phyloP scores from a whole-genome alignment of 768 basidiomycete genomes.

The Tylopilus balloui region DNA sequence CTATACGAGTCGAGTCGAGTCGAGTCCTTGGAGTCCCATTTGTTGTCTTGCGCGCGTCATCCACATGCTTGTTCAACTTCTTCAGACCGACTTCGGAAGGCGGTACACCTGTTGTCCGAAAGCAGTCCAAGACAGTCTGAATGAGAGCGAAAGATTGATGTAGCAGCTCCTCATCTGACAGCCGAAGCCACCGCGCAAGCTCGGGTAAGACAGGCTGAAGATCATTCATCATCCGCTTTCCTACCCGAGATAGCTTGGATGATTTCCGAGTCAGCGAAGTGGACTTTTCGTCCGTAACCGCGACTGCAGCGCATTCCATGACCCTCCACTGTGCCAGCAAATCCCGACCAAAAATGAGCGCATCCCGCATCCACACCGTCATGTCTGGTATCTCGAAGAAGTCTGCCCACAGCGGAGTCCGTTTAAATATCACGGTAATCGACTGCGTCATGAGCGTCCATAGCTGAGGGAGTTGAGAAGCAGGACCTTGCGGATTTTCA shows the following conservation, averaged over 20 bases:
- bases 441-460: slow-evolving; percentile 83
- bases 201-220: slow-evolving; percentile 78
- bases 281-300: slow-evolving; percentile 19
- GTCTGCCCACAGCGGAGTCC: slow-evolving; percentile 77
- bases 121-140: slow-evolving; percentile 71
- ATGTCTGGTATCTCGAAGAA: slow-evolving; percentile 80
- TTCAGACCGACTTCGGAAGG: slow-evolving; percentile 55
- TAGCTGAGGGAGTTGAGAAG: slow-evolving; percentile 56
- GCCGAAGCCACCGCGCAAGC: slow-evolving; percentile 80
- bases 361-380: slow-evolving; percentile 98
- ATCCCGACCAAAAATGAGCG: slow-evolving; percentile 87
- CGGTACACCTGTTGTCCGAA: slow-evolving; percentile 54
- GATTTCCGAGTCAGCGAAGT: slow-evolving; percentile 27
- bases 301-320: slow-evolving; percentile 59
- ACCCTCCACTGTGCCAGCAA: slow-evolving; percentile 76
- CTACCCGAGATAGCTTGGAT: slow-evolving; percentile 52
- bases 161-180: slow-evolving; percentile 89
- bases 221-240: slow-evolving; percentile 70
- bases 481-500: slow-evolving; percentile 41
- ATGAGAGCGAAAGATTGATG: slow-evolving; percentile 85
- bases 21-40: slow-evolving; percentile 46
- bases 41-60: slow-evolving; percentile 51
- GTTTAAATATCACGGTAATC: slow-evolving; percentile 79
- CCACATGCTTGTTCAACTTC: slow-evolving; percentile 64
- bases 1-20: slow-evolving; percentile 50